These are phyloP conservation scores for Hyphopichia homilentoma DNA, from an alignment of 805 yeast genomes.

Conservation along the genomic window DNA sequence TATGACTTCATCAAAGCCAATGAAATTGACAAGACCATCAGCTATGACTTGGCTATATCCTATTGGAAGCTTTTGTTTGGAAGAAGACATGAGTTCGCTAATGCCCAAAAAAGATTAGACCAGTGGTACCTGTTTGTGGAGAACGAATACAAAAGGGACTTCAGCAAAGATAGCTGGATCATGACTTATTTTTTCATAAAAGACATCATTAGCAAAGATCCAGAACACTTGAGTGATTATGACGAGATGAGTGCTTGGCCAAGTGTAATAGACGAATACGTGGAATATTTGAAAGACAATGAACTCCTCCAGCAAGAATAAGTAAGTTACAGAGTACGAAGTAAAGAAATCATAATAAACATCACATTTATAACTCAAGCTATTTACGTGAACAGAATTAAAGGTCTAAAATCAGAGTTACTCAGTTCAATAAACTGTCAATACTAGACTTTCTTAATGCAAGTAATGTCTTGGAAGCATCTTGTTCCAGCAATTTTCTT, in stretches of 20 bases:
- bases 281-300: slow-evolving; percentile 48
- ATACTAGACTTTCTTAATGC: slow-evolving; percentile 40
- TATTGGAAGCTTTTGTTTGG: slow-evolving; percentile 73
- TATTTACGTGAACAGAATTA: not conserved
- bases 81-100: slow-evolving; percentile 4
- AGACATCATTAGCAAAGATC: slow-evolving; percentile 46
- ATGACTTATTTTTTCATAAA: slow-evolving; percentile 70
- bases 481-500: slow-evolving; percentile 21
- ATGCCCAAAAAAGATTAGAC: slow-evolving; percentile 28
- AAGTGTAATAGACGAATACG: slow-evolving; percentile 76
- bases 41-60: slow-evolving; percentile 59
- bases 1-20: slow-evolving; percentile 63
- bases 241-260: slow-evolving; percentile 94
- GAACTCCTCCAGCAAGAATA: slow-evolving; percentile 3
- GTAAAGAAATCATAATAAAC: not conserved
- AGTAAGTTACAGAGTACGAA: not conserved
- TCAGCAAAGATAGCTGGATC: slow-evolving; percentile 79
- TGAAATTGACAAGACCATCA: slow-evolving; percentile 50
- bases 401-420: not conserved
- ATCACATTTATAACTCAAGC: no score
- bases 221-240: slow-evolving; percentile 48
- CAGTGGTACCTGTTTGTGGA: slow-evolving; percentile 60
- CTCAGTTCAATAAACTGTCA: slow-evolving; percentile 35
- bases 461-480: slow-evolving; percentile 36
- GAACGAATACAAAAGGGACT: slow-evolving; percentile 38